These are phyloP conservation scores for Fraxinus excelsior DNA, from an alignment of 257 asterid species.

Conservation along the genomic window DNA sequence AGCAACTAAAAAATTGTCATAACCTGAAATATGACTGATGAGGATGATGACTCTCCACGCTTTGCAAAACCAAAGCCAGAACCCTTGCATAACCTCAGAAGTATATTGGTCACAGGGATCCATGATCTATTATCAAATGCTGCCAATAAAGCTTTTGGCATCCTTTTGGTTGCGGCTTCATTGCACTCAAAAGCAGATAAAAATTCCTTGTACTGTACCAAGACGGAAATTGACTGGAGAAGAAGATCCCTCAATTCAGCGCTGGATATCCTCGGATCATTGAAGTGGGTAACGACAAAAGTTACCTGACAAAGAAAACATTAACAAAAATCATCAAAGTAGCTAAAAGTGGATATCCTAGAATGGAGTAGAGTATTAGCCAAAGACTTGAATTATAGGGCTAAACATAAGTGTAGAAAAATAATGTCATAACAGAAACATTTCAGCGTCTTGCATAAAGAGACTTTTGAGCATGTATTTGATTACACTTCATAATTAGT, in stretches of 20 bases:
- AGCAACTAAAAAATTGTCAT: constrained; percentile 13
- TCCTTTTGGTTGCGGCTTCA: constrained; percentile 63
- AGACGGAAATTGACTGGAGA: constrained; percentile 86
- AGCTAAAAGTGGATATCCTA: neutral
- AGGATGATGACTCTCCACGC: constrained; percentile 84
- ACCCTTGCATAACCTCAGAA: constrained; percentile 79
- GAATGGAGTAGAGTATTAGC: neutral
- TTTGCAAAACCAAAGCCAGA: constrained; percentile 78
- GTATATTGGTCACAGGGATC: constrained; percentile 89
- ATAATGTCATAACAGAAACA: neutral
- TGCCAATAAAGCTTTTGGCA: constrained; percentile 85
- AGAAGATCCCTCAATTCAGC: constrained; percentile 93
- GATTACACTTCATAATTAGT: neutral
- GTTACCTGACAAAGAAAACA: constrained; percentile 63
- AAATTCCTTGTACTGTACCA: constrained; percentile 84
- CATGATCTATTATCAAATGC: constrained; percentile 93
- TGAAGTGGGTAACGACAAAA: constrained; percentile 78
- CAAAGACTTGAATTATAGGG: neutral
- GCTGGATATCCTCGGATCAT: constrained; percentile 89
- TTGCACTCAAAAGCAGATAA: constrained; percentile 86
- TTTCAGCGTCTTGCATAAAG: neutral
- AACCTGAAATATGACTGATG: constrained; percentile 80
- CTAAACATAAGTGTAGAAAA: neutral
- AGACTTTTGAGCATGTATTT: neutral
- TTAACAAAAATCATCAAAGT: neutral